Evolutionary conservation across 768 basidiomycete genomes (phyloP), one percentile per base, ranked within the genome.

Genomic region (Leccinum boreale): DNA sequence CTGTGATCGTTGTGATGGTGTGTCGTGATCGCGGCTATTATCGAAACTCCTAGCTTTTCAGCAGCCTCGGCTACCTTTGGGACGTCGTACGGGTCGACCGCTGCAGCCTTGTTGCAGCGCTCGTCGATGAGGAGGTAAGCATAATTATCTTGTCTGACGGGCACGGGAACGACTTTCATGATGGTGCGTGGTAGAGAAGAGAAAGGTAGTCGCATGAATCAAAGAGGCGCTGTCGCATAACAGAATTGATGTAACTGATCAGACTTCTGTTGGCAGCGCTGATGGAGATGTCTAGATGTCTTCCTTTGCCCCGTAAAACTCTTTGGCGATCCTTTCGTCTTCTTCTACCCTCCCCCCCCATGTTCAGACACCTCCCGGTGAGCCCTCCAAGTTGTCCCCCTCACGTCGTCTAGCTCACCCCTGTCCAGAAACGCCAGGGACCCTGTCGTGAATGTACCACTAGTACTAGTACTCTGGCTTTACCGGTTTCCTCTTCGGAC

Each of bases 1-100:
- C 86, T 87, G 70, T 94, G 94, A 75, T 98, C 95, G 61, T 79
- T 66, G 71, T 97, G 95, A 72, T 94, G 92, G 73, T 97, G 96
- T 3, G 96, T 98, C 12, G 93, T 97, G 63, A 98, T 79, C 23
- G 76, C 81, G 42, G 89, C 86, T 35, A 90, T 78, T 56, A 94
- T 79, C 48, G 80, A 69, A 24, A 92, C 87, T 9, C 79, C 84
- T 39, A 83, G 80, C 10, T 75, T 72, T 45, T 84, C 73, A 2
- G 90, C 93, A 1, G 81, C 84, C 0, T 77, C 81, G 35, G 78
- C 67, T 3, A 94, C 84, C 67, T 86, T 90, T 46, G 79, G 68
- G 0, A 92, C 82, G 63, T 94, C 90, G 68, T 80, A 94, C 0
- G 89, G 85, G 70, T 94, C 93, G 58, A 95, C 81, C 0, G 84